phyloP scores from a whole-genome alignment of 257 asterid genomes.

The Linaria vulgaris region DNA sequence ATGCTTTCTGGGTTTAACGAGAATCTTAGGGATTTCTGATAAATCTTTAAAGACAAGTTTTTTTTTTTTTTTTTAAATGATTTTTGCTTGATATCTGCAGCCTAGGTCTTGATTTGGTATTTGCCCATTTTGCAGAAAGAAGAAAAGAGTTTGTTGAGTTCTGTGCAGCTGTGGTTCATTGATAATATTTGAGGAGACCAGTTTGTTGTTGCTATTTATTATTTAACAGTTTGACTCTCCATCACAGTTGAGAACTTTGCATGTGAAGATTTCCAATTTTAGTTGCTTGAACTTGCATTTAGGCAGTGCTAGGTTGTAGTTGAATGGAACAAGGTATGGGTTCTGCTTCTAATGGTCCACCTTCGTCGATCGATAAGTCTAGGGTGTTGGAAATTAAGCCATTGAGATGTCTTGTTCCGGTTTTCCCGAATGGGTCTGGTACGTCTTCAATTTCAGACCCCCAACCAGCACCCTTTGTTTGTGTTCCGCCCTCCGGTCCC shows the following conservation, averaged over 20 bases:
- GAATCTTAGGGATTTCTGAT: slow-evolving; percentile 14
- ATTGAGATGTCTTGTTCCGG: slow-evolving; percentile 69
- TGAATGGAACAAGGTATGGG: slow-evolving; percentile 76
- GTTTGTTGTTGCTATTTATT: background rate
- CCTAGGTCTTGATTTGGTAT: no score
- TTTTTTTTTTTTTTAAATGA: background rate
- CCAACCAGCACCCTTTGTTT: slow-evolving; percentile 76
- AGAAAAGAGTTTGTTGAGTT: background rate
- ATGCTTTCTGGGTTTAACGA: slow-evolving; percentile 27
- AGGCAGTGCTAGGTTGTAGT: slow-evolving; percentile 22
- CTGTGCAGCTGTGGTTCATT: slow-evolving; percentile 15
- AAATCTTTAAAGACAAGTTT: no score
- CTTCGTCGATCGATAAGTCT: slow-evolving; percentile 56
- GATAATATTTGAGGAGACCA: no score
- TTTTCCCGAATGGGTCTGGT: slow-evolving; percentile 66
- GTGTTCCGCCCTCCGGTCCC: slow-evolving; percentile 92
- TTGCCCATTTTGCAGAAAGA: background rate
- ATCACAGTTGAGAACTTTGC: no score
- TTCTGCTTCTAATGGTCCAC: slow-evolving; percentile 27
- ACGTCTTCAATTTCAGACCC: slow-evolving; percentile 50
- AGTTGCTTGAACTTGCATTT: slow-evolving; percentile 11
- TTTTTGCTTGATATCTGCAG: background rate
- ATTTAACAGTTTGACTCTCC: background rate
- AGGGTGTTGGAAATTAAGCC: slow-evolving; percentile 79
- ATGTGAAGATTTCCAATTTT: slow-evolving; percentile 2